Conservation (phyloP, 306 rosid species). For the Trifolium pratense region DNA sequence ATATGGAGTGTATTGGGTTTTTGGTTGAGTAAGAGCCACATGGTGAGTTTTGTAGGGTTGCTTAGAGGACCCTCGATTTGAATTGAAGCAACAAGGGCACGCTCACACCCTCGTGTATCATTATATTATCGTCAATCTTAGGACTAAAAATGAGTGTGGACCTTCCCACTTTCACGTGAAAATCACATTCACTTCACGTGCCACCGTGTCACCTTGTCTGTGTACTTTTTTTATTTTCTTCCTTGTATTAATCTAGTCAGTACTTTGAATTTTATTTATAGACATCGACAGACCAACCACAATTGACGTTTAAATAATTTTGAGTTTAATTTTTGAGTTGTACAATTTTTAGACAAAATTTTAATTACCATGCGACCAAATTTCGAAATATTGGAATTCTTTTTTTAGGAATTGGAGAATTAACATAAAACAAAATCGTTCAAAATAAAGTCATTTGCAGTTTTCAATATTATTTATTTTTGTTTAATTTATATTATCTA, state of each 20-base stretch:
- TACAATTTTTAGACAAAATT: too few species aligned
- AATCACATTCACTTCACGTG: constrained; percentile 55
- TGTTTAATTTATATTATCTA: too few species aligned
- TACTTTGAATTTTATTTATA: neutral
- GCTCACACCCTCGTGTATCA: constrained; percentile 20
- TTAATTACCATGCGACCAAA: too few species aligned
- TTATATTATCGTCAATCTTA: neutral
- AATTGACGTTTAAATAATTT: too few species aligned
- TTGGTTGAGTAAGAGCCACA: constrained; percentile 36
- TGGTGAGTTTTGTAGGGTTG: neutral
- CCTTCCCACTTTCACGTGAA: constrained; percentile 53
- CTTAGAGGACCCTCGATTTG: neutral
- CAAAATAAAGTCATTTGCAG: too few species aligned
- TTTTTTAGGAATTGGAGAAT: too few species aligned
- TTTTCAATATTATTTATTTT: too few species aligned
- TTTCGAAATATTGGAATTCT: too few species aligned
- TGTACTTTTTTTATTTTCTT: constrained; percentile 19
- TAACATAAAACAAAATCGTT: too few species aligned
- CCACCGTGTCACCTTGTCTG: constrained; percentile 45
- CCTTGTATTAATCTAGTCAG: neutral
- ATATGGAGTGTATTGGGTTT: constrained; percentile 34
- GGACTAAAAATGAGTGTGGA: neutral
- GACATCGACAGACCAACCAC: too few species aligned
- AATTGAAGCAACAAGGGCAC: neutral
- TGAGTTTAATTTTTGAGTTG: too few species aligned